Evolutionary conservation across 1,284 basidiomycete genomes (phyloP), one percentile per base, ranked within the genome.

Genomic region (Caloboletus firmus): DNA sequence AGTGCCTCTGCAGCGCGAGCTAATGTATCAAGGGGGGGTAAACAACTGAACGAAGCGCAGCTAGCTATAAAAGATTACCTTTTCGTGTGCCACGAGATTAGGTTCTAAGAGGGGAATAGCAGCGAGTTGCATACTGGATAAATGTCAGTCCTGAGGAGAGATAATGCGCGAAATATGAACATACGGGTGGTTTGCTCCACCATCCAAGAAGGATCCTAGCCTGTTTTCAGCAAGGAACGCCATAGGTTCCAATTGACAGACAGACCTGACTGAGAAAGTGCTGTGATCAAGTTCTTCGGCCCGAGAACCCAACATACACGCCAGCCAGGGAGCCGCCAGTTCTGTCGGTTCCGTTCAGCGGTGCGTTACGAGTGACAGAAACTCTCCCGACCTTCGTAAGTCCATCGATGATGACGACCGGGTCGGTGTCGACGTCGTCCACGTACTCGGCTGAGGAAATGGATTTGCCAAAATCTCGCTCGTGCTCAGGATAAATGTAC

Each of bases 231-330:
- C 31, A 55, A 49, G 28, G 45, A 52, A 40, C 18, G 13, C 10
- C 6, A 26, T 3, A 17, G 20, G 17, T 20, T 36, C 36, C 12
- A 40, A 31, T n/a, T 26, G 47, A 64, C 56, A 53, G 41, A 71
- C 65, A 55, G 58, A 78, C 86, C 91, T 26, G 89, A 89, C 65
- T 95, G 93, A 18, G 89, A 90, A 43, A 96, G 81, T 1, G 93
- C 93, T 9, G 86, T 86, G 62, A 96, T 80, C 45, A 96, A 72
- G 66, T 90, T 88, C 74, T 89, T 93, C n/a, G 93, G 94, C 0
- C 92, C 95, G n/a, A 97, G 72, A 17, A 97, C 93, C 95, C 95
- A 98, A 76, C 93, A 95, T 34, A 95, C 79, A 63, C 95, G 84
- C 93, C 93, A 96, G 22, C 94, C 94, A 11, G 94, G 92, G 45